Base-by-base conservation (phyloP, 257 asterid species). In the Voacanga thouarsii region DNA sequence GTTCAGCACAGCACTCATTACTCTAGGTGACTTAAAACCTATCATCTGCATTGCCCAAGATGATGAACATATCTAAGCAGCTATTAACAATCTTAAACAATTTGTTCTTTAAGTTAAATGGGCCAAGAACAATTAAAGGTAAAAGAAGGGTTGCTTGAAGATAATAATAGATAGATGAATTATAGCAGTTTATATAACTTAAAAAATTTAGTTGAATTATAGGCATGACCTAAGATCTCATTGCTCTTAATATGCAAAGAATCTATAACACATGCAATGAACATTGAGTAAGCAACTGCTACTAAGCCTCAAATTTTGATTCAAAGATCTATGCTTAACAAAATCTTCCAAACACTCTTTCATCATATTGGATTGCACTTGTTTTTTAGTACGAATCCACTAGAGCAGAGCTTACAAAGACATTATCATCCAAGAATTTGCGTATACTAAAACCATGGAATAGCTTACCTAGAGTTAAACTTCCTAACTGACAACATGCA, bases 351-450 rank as follows among this genome's bases (percentile, higher is more conserved):
- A 94, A 94, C 59, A 89, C 88, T 61, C 83, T 85, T 83, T 94
- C 98, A 21, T 97, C 96, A 53, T 91, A 86, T 73, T 75, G 78
- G 65, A 92, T 71, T 50, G 82, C 78, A 66, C 98, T 98, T 49
- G 90, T 85, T 88, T 94, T 94, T 59, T 98, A 90, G 89, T 92
- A 94, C 98, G 89, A 92, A 81, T 92, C 96, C 72, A 94, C 92
- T 81, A 94, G 61, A 71, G 96, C 97, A 44, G 97, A 90, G 83
- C 84, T 69, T 82, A 94, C 96, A 75, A 89, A 94, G 81, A 90
- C 86, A 84, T 92, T 94, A 74, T 71, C 66, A 41, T 92, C 89
- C 80, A 92, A 76, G 70, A 81, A 84, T 76, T 87, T 86, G 72
- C 93, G 96, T 70, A 94, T 80, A 41, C 93, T 79, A 82, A 88